Evolutionary conservation across 495 filamentous ascomycete species (phyloP).

Genomic region (Aspergillus affinis): DNA sequence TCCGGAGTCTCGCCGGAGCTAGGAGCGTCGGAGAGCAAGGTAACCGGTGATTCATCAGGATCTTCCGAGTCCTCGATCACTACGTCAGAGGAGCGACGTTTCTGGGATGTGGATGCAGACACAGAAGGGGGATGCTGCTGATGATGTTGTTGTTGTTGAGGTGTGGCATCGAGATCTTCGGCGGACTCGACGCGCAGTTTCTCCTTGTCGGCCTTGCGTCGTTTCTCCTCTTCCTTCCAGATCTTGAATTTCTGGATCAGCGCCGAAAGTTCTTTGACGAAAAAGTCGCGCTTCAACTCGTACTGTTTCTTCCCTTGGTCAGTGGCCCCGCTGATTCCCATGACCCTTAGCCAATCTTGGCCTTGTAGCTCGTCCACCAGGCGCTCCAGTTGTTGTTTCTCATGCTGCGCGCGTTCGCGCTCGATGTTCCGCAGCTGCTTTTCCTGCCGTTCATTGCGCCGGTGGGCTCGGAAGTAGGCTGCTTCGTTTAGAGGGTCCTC

Average conservation of each 20-base stretch:
- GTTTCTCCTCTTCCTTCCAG: slow-evolving; percentile 91
- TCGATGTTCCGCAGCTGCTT: slow-evolving; percentile 93
- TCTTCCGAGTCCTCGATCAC: slow-evolving; percentile 19
- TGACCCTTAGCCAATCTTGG: slow-evolving; percentile 89
- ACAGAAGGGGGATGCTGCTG: too few relatives aligned
- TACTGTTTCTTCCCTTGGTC: slow-evolving; percentile 80
- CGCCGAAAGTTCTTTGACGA: slow-evolving; percentile 74
- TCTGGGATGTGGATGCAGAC: background rate
- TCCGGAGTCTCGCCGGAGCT: slow-evolving; percentile 57
- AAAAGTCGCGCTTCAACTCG: slow-evolving; percentile 80
- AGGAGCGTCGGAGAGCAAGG: slow-evolving; percentile 23
- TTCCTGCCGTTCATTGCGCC: slow-evolving; percentile 80
- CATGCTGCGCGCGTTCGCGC: slow-evolving; percentile 86
- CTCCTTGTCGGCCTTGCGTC: slow-evolving; percentile 68
- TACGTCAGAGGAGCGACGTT: background rate
- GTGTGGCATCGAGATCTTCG: slow-evolving; percentile 10
- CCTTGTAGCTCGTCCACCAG: slow-evolving; percentile 83
- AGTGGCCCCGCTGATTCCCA: slow-evolving; percentile 87
- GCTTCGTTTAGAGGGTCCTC: slow-evolving; percentile 69
- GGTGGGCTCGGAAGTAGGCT: slow-evolving; percentile 67
- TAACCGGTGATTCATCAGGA: slow-evolving; percentile 19
- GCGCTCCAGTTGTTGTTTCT: slow-evolving; percentile 82
- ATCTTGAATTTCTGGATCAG: slow-evolving; percentile 82
- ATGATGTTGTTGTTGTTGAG: background rate
- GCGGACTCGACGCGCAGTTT: slow-evolving; percentile 30